phyloP scores from a whole-genome alignment of 2,329 filamentous ascomycete genomes.

The Exophiala dermatitidis region DNA sequence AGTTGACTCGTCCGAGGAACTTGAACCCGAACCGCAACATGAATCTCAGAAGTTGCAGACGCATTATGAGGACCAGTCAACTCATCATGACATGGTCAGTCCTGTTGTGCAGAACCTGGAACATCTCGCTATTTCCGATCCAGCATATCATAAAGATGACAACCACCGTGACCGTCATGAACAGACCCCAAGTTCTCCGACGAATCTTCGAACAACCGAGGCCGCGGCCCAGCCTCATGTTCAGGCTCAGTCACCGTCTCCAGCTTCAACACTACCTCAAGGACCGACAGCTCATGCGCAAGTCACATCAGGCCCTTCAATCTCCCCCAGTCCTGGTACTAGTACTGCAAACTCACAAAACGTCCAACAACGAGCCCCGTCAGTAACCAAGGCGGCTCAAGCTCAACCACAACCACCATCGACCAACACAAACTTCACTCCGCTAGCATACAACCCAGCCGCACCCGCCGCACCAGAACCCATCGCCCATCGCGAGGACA shows the following conservation, averaged over 20 bases:
- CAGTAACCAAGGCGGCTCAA: not conserved
- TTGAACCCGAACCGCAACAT: constrained; percentile 35
- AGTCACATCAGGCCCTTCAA: constrained; percentile 13
- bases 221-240: too few relatives aligned
- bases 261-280: constrained; percentile 16
- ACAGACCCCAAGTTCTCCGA: constrained; percentile 19
- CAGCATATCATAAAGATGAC: constrained; percentile 40
- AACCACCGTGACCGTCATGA: constrained; percentile 29
- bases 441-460: constrained; percentile 59
- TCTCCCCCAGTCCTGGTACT: not conserved
- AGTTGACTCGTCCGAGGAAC: constrained; percentile 43
- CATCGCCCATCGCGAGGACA: constrained; percentile 59
- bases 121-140: constrained; percentile 52
- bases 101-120: constrained; percentile 58
- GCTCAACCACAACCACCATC: not conserved
- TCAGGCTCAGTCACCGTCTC: constrained; percentile 21
- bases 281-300: not conserved
- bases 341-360: not conserved
- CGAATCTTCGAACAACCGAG: constrained; percentile 19
- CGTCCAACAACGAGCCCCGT: not conserved
- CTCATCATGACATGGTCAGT: constrained; percentile 38
- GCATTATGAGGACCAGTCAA: constrained; percentile 9
- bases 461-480: constrained; percentile 59
- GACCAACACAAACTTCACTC: constrained; percentile 33
- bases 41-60: too few relatives aligned